Evolutionary conservation across 2,329 filamentous ascomycete genomes (phyloP).

Genomic region (Trichoderma asperellum): DNA sequence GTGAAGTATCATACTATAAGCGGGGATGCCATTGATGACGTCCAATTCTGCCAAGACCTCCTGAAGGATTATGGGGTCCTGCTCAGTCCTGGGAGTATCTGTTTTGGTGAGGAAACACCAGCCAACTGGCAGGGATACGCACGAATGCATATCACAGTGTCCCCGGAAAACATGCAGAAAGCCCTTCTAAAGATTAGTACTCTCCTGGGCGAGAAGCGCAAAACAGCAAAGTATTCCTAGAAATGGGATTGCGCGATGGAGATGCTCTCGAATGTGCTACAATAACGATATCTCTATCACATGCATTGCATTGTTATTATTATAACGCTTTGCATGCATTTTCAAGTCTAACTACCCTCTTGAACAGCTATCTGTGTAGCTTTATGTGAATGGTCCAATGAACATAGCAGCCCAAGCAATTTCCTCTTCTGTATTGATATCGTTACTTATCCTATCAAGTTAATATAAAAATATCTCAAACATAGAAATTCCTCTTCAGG

Average conservation of each 20-base stretch:
- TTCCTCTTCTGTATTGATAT: too few relatives aligned
- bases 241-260: not conserved
- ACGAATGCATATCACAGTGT: not conserved
- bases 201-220: not conserved
- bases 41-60: not conserved
- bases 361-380: too few relatives aligned
- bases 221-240: not conserved
- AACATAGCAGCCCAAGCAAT: too few relatives aligned
- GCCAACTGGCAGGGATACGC: not conserved
- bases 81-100: not conserved
- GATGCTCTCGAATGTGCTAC: not conserved
- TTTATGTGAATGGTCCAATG: too few relatives aligned
- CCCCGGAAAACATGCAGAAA: not conserved
- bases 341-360: too few relatives aligned
- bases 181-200: not conserved
- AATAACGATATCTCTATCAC: not conserved
- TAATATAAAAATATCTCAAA: too few relatives aligned
- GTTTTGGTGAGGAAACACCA: not conserved
- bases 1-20: not conserved
- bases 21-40: not conserved
- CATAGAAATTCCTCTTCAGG: too few relatives aligned
- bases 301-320: too few relatives aligned
- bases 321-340: too few relatives aligned
- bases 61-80: not conserved
- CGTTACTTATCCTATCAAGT: too few relatives aligned